These are phyloP conservation scores for Astragalus membranaceus DNA, from an alignment of 306 rosid genomes.

Conservation along the genomic window DNA sequence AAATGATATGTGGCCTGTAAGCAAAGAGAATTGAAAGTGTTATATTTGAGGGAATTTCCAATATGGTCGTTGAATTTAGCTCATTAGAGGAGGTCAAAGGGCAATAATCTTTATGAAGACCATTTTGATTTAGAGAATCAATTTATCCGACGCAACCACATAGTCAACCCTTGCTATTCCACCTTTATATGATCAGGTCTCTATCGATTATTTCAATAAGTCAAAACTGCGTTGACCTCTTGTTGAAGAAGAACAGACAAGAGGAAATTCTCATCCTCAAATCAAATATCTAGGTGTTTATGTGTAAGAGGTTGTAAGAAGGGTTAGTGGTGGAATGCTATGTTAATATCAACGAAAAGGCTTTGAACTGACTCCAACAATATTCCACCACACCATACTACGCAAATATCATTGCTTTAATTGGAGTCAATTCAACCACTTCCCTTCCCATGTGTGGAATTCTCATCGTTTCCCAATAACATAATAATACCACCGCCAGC, in stretches of 20 bases:
- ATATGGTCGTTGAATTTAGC: too few species aligned
- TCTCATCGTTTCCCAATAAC: constrained; percentile 43
- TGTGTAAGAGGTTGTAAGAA: not conserved
- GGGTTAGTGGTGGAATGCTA: constrained; percentile 29
- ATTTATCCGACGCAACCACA: constrained; percentile 26
- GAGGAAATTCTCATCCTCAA: constrained; percentile 21
- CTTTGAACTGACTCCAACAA: constrained; percentile 56
- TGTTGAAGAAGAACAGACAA: not conserved
- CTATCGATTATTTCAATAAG: constrained; percentile 25
- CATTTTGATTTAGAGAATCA: constrained; percentile 14
- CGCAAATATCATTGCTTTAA: constrained; percentile 18
- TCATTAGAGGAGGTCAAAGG: not conserved
- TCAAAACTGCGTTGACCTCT: constrained; percentile 44
- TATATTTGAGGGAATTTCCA: too few species aligned
- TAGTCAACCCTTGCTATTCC: constrained; percentile 18
- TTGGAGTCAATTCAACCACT: constrained; percentile 31
- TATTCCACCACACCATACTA: constrained; percentile 31
- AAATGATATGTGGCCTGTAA: too few species aligned
- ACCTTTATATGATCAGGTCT: not conserved
- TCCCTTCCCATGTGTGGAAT: constrained; percentile 49
- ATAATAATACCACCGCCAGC: constrained; percentile 33
- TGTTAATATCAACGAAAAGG: constrained; percentile 25
- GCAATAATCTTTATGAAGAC: constrained; percentile 28
- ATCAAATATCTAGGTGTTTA: constrained; percentile 16
- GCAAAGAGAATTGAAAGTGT: too few species aligned